phyloP scores from a whole-genome alignment of 345 rosid genomes.

The Triadica sebifera region DNA sequence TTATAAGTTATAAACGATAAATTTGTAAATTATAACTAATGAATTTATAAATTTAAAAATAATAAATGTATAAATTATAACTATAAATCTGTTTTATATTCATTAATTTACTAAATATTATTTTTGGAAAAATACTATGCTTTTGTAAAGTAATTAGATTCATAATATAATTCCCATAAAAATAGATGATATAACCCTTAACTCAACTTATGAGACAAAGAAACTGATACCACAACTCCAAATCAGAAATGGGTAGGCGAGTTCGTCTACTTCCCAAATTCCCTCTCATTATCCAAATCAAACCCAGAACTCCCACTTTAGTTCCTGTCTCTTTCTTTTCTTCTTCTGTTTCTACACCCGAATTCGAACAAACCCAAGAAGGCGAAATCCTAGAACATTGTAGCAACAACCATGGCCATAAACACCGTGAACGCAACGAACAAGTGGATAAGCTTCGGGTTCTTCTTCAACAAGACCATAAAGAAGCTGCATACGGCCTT shows the following conservation, averaged over 20 bases:
- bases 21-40: no score
- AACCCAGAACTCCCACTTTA: neutral
- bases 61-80: no score
- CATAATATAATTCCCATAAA: no score
- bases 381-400: neutral
- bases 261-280: neutral
- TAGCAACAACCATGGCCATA: neutral
- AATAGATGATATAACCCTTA: no score
- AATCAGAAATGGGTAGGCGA: neutral
- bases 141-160: no score
- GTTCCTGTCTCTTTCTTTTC: neutral
- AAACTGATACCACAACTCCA: no score
- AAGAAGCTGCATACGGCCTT: conserved; percentile 43
- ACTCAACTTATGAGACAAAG: no score
- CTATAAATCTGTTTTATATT: no score
- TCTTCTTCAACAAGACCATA: conserved; percentile 54
- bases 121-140: no score
- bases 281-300: neutral
- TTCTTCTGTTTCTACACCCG: conserved; percentile 6
- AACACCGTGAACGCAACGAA: conserved; percentile 38
- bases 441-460: conserved; percentile 41
- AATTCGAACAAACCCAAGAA: conserved; percentile 3
- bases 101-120: no score
- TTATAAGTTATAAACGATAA: no score
- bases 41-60: no score